Percentiles rank a stretch among this genome's conserved stretches.
These are phyloP conservation scores for Castanea crenata DNA, from an alignment of 306 rosid genomes.

Conservation along the genomic window DNA sequence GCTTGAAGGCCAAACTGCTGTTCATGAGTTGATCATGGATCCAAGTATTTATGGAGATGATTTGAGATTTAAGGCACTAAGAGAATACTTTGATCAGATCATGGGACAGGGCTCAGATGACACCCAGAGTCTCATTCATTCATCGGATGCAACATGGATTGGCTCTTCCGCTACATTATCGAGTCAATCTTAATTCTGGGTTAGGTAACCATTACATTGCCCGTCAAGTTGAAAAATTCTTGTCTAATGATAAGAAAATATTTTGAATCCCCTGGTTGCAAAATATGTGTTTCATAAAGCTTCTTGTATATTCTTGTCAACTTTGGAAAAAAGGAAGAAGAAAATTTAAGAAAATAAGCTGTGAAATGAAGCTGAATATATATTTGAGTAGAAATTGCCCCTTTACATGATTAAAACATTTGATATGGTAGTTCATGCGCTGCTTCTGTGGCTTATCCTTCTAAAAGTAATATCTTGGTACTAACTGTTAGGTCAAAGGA, in stretches of 20 bases:
- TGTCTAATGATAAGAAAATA: neutral
- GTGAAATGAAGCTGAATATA: too few species aligned
- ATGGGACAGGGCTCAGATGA: neutral
- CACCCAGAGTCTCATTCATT: neutral
- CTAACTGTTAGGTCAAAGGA: too few species aligned
- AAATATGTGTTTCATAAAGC: too few species aligned
- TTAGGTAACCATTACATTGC: too few species aligned
- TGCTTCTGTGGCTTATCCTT: too few species aligned
- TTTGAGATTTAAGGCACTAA: constrained; percentile 36
- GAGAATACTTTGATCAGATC: constrained; percentile 18
- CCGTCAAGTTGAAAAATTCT: neutral
- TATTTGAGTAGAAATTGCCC: too few species aligned
- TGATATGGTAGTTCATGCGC: too few species aligned
- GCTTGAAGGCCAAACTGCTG: constrained; percentile 50
- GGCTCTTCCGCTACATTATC: constrained; percentile 4
- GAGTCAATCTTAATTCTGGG: neutral
- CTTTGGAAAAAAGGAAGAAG: too few species aligned
- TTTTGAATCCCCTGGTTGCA: neutral
- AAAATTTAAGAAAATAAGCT: too few species aligned
- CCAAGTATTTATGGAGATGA: constrained; percentile 32
- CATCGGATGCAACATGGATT: constrained; percentile 10
- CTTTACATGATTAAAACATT: too few species aligned
- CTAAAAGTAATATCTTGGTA: too few species aligned
- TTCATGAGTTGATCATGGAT: constrained; percentile 39
- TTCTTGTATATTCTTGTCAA: too few species aligned